A percentile compares a stretch with the other conserved stretches of the same genome.
Evolutionary conservation across 2,329 filamentous ascomycete genomes (phyloP).

Genomic region (Curvularia sp.): DNA sequence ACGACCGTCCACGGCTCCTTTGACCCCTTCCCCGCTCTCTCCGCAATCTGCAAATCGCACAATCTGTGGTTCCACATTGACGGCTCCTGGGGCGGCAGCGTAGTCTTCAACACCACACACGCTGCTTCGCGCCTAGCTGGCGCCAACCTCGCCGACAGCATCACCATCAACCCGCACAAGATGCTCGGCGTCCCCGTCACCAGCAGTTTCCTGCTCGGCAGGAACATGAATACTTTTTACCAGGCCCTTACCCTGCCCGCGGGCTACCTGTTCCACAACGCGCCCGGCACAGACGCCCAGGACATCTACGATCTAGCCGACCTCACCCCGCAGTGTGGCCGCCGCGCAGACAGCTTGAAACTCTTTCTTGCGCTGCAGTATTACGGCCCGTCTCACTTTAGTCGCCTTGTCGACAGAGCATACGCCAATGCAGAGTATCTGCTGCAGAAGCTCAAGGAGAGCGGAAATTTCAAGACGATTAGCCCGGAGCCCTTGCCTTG

Average conservation of each 20-base stretch:
- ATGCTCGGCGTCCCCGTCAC: conserved; percentile 93
- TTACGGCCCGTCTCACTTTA: conserved; percentile 80
- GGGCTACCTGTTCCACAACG: conserved; percentile 69
- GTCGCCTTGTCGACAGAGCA: conserved; percentile 67
- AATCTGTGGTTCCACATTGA: conserved; percentile 93
- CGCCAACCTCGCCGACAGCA: conserved; percentile 75
- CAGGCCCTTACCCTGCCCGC: conserved; percentile 84
- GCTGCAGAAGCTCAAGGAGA: conserved; percentile 63
- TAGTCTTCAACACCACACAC: conserved; percentile 71
- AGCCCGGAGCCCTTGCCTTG: conserved; percentile 77
- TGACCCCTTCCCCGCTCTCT: conserved; percentile 77
- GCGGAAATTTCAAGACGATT: conserved; percentile 72
- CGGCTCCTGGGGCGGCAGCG: conserved; percentile 86
- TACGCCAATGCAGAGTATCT: conserved; percentile 76
- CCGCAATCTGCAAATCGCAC: conserved; percentile 72
- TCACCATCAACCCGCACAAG: conserved; percentile 95
- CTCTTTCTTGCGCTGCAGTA: conserved; percentile 89
- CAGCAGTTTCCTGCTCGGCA: conserved; percentile 84
- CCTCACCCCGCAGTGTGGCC: conserved; percentile 90
- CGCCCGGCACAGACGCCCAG: conserved; percentile 30
- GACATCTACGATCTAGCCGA: conserved; percentile 89
- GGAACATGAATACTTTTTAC: conserved; percentile 79
- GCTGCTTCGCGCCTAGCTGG: conserved; percentile 71
- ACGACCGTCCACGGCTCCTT: conserved; percentile 92
- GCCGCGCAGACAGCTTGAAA: conserved; percentile 84